Evolutionary conservation across 306 rosid species (phyloP).

Genomic region (Ormosia emarginata): DNA sequence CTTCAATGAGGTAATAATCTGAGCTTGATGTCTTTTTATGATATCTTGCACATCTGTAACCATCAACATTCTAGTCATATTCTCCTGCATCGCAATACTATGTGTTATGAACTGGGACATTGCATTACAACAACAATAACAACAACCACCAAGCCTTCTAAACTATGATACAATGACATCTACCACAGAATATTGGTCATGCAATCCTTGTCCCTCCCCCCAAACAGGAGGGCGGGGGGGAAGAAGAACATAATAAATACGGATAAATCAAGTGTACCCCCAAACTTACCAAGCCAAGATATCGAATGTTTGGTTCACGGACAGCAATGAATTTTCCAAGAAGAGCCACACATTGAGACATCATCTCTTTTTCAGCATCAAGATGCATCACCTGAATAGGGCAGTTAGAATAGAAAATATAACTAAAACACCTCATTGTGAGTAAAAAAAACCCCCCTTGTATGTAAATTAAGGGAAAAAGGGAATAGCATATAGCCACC

Average conservation of each 20-base stretch:
- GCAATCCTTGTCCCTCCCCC: background rate
- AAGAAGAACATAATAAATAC: background rate
- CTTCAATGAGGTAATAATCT: constrained; percentile 94
- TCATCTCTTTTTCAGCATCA: constrained; percentile 99
- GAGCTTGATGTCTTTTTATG: constrained; percentile 97
- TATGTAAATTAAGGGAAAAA: background rate
- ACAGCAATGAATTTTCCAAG: constrained; percentile 99
- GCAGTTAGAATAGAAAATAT: constrained; percentile 23
- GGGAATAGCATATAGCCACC: background rate
- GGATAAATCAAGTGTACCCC: background rate
- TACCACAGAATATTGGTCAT: background rate
- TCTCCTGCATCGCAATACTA: constrained; percentile 69
- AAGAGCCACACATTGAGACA: constrained; percentile 99
- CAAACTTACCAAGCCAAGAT: constrained; percentile 90
- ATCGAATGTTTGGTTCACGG: constrained; percentile 98
- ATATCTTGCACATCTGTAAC: constrained; percentile 99
- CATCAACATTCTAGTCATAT: constrained; percentile 98
- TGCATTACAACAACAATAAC: background rate
- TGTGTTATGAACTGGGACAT: constrained; percentile 22
- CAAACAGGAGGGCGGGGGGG: background rate
- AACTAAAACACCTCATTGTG: background rate
- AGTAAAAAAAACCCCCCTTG: background rate
- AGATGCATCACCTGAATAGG: constrained; percentile 95
- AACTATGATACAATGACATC: constrained; percentile 4
- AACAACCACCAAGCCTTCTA: constrained; percentile 17